Conservation (phyloP, 2,329 filamentous ascomycete species). For the Claviceps capensis region DNA sequence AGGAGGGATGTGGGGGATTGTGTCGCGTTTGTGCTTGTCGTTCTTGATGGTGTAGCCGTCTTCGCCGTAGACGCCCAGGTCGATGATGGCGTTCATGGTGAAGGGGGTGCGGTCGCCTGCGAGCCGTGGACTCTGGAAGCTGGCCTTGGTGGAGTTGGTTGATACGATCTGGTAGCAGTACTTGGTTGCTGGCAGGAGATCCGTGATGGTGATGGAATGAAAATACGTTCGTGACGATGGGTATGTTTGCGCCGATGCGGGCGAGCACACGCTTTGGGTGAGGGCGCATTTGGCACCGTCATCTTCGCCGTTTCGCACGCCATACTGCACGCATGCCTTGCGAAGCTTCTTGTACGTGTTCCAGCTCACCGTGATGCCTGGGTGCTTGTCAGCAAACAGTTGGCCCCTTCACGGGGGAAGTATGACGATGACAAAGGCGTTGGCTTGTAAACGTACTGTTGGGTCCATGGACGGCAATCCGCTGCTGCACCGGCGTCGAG, state of each 20-base stretch:
- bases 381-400: not conserved
- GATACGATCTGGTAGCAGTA: slow-evolving; percentile 49
- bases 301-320: slow-evolving; percentile 20
- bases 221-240: slow-evolving; percentile 38
- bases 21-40: slow-evolving; percentile 31
- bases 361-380: slow-evolving; percentile 41
- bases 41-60: slow-evolving; percentile 19
- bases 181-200: slow-evolving; percentile 35
- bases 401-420: not conserved
- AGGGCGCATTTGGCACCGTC: slow-evolving; percentile 15
- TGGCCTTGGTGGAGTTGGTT: slow-evolving; percentile 37
- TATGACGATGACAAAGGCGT: not conserved
- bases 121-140: slow-evolving; percentile 38
- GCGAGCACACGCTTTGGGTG: slow-evolving; percentile 27
- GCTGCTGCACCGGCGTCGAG: slow-evolving; percentile 40
- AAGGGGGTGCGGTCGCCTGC: slow-evolving; percentile 43
- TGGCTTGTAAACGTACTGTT: slow-evolving; percentile 23
- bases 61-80: slow-evolving; percentile 33
- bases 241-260: slow-evolving; percentile 31
- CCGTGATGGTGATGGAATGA: slow-evolving; percentile 32
- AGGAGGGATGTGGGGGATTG: slow-evolving; percentile 34
- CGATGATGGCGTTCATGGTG: slow-evolving; percentile 33
- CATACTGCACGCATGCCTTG: slow-evolving; percentile 37
- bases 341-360: slow-evolving; percentile 37
- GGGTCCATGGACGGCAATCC: slow-evolving; percentile 34